Percentiles rank a stretch among this genome's conserved stretches.
Evolutionary conservation across 352 stramenopile genomes (phyloP).

Genomic region (Aphanomyces astaci): DNA sequence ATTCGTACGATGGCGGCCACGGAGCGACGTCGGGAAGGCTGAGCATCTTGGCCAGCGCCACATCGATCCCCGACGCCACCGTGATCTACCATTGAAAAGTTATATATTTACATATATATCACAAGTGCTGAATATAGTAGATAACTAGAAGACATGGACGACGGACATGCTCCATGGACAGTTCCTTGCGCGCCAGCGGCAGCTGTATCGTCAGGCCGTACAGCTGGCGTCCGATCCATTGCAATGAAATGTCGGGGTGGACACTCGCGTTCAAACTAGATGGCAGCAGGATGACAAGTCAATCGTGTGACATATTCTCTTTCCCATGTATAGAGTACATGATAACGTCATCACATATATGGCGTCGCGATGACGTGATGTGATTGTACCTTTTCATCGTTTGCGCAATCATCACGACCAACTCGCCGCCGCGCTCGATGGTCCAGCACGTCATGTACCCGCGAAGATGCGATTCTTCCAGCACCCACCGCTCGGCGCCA

Average conservation of each 20-base stretch:
- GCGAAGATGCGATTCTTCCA: conserved; percentile 63
- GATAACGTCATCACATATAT: neutral
- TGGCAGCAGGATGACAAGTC: too few species aligned
- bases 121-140: too few species aligned
- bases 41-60: conserved; percentile 40
- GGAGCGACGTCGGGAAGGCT: neutral
- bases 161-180: conserved; percentile 48
- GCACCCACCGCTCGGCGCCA: conserved; percentile 59
- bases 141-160: neutral
- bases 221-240: conserved; percentile 64
- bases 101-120: too few species aligned
- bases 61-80: conserved; percentile 52
- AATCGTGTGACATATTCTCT: too few species aligned
- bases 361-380: neutral
- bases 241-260: conserved; percentile 65
- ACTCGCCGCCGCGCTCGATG: conserved; percentile 52
- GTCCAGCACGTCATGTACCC: conserved; percentile 70
- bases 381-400: conserved; percentile 22
- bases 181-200: conserved; percentile 47
- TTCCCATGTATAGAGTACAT: too few species aligned
- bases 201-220: conserved; percentile 64
- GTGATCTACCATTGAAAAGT: conserved; percentile 23
- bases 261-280: conserved; percentile 27
- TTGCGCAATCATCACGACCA: conserved; percentile 47
- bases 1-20: neutral